phyloP scores from a whole-genome alignment of 2,329 filamentous ascomycete species.

The Monosporascus sp. region DNA sequence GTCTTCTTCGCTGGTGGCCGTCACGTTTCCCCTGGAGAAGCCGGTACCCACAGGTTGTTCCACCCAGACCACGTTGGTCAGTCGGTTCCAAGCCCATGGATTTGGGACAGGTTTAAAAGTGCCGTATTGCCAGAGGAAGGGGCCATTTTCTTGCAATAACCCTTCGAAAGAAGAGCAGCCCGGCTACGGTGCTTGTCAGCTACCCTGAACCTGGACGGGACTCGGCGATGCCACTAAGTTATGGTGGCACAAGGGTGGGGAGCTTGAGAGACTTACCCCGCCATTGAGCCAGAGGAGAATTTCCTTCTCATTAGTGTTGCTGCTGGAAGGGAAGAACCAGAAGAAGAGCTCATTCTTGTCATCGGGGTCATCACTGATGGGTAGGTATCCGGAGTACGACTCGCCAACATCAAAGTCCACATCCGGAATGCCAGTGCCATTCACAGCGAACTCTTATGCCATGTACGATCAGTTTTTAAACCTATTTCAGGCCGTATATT shows the following conservation, averaged over 20 bases:
- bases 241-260: background rate
- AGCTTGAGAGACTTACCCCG: constrained; percentile 27
- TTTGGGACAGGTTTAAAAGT: constrained; percentile 61
- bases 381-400: constrained; percentile 53
- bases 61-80: constrained; percentile 73
- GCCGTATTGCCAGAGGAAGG: constrained; percentile 65
- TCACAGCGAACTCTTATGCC: constrained; percentile 47
- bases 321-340: constrained; percentile 50
- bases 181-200: constrained; percentile 30
- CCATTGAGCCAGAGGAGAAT: constrained; percentile 49
- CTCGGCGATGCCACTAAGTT: background rate
- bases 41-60: constrained; percentile 65
- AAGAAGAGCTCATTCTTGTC: constrained; percentile 44
- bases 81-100: constrained; percentile 66
- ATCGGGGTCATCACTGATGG: constrained; percentile 40
- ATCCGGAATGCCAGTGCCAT: constrained; percentile 57
- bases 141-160: constrained; percentile 71
- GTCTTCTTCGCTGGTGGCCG: constrained; percentile 60
- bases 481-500: background rate
- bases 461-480: constrained; percentile 11
- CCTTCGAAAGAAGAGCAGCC: constrained; percentile 60
- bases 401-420: constrained; percentile 59
- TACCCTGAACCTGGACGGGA: background rate
- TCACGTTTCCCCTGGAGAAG: constrained; percentile 60
- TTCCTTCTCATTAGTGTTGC: constrained; percentile 39